Conservation (phyloP, 164 flowering plant genomes). For the Paratinospora sagittata region DNA sequence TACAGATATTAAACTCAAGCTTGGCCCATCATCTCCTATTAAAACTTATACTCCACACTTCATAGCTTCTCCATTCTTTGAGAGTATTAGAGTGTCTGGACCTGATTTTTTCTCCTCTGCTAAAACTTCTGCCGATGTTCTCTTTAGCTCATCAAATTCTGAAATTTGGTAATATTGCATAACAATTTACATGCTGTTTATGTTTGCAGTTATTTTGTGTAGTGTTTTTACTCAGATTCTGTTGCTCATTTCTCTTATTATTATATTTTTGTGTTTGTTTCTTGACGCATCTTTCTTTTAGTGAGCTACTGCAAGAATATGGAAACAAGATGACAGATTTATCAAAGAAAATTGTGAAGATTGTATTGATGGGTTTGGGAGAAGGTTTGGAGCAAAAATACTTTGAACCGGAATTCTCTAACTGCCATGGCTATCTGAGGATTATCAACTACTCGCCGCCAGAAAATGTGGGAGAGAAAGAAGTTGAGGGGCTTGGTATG, state of each 20-base stretch:
- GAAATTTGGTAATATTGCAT: slow-evolving; percentile 50
- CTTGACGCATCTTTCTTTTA: slow-evolving; percentile 14
- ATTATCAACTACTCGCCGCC: slow-evolving; percentile 70
- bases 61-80: slow-evolving; percentile 89
- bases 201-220: background rate
- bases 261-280: slow-evolving; percentile 1
- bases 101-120: slow-evolving; percentile 74
- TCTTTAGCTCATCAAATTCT: slow-evolving; percentile 33
- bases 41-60: slow-evolving; percentile 80
- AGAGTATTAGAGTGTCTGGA: slow-evolving; percentile 71
- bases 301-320: slow-evolving; percentile 67
- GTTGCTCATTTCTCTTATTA: background rate
- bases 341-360: slow-evolving; percentile 42
- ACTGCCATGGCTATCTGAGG: slow-evolving; percentile 75
- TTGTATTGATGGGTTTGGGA: slow-evolving; percentile 49
- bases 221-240: background rate
- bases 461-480: slow-evolving; percentile 20
- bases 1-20: slow-evolving; percentile 47
- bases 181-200: too few relatives aligned
- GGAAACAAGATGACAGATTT: slow-evolving; percentile 60
- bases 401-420: slow-evolving; percentile 44
- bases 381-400: slow-evolving; percentile 37
- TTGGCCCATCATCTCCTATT: slow-evolving; percentile 57
- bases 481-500: slow-evolving; percentile 84
- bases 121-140: slow-evolving; percentile 45